Conservation (phyloP, 2,329 filamentous ascomycete species). For the Drechslerella stenobrocha region DNA sequence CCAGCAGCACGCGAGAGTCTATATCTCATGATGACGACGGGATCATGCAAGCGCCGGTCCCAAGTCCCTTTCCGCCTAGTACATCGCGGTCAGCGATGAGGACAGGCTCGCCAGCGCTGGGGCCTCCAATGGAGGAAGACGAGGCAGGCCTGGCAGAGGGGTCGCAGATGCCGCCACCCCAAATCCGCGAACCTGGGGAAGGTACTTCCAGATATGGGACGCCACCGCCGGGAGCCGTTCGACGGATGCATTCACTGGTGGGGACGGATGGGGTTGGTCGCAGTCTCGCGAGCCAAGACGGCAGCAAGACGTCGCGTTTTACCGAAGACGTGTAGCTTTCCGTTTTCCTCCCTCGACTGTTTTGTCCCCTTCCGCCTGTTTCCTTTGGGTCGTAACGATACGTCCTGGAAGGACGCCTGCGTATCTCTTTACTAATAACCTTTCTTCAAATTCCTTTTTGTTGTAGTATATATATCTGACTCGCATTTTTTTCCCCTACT, state of each 20-base stretch:
- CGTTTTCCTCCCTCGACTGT: background rate
- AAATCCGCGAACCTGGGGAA: slow-evolving; percentile 26
- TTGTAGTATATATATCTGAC: slow-evolving; percentile 28
- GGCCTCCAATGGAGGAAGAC: slow-evolving; percentile 33
- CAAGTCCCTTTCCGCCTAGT: slow-evolving; percentile 17
- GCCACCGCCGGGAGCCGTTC: slow-evolving; percentile 36
- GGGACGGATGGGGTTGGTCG: slow-evolving; percentile 40
- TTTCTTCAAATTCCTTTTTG: slow-evolving; percentile 15
- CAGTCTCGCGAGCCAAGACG: slow-evolving; percentile 46
- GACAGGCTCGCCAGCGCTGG: slow-evolving; percentile 34
- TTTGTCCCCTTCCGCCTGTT: background rate
- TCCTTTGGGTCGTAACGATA: background rate
- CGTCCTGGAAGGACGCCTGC: background rate
- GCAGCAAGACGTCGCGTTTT: slow-evolving; percentile 47
- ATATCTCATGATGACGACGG: slow-evolving; percentile 30
- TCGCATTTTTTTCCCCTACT: background rate
- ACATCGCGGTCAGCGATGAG: slow-evolving; percentile 31
- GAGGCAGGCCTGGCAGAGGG: background rate
- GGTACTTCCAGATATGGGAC: slow-evolving; percentile 34
- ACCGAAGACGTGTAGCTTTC: slow-evolving; percentile 42
- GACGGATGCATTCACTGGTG: slow-evolving; percentile 42
- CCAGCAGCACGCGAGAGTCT: slow-evolving; percentile 21
- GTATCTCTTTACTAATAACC: slow-evolving; percentile 44
- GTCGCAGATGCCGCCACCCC: slow-evolving; percentile 11
- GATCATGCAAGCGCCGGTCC: slow-evolving; percentile 19